Conservation (phyloP, 495 filamentous ascomycete genomes). For the Neurospora cerealis region DNA sequence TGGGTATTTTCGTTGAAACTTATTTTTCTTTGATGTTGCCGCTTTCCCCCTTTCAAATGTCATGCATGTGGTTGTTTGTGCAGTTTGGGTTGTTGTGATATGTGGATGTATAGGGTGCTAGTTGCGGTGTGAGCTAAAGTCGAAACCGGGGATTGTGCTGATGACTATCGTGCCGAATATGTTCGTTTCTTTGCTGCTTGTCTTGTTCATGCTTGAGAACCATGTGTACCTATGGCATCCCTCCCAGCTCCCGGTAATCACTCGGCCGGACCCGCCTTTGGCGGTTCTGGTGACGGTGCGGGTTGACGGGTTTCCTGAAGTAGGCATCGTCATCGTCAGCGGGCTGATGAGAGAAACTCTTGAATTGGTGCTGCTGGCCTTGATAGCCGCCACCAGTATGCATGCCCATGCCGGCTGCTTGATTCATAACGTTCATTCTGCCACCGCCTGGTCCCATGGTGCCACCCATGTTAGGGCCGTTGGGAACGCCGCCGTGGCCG, state of each 20-base stretch:
- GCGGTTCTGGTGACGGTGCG: slow-evolving; percentile 75
- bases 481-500: slow-evolving; percentile 33
- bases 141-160: neutral
- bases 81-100: neutral
- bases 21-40: neutral
- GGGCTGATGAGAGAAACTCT: slow-evolving; percentile 57
- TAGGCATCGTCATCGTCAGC: slow-evolving; percentile 85
- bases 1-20: neutral
- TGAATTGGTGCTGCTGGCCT: slow-evolving; percentile 15
- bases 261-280: slow-evolving; percentile 70
- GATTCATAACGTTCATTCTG: slow-evolving; percentile 12
- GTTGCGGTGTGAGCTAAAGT: neutral
- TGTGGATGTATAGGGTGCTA: neutral
- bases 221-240: neutral
- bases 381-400: slow-evolving; percentile 21
- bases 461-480: slow-evolving; percentile 32
- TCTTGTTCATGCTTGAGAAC: neutral
- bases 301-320: slow-evolving; percentile 92
- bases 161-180: neutral
- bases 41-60: neutral
- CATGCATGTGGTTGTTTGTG: neutral
- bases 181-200: neutral
- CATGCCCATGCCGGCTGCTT: slow-evolving; percentile 38
- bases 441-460: neutral
- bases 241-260: slow-evolving; percentile 78